A percentile compares a stretch with the other conserved stretches of the same genome.
Evolutionary conservation across 805 yeast species (phyloP).

Genomic region (Kazachstania africana): DNA sequence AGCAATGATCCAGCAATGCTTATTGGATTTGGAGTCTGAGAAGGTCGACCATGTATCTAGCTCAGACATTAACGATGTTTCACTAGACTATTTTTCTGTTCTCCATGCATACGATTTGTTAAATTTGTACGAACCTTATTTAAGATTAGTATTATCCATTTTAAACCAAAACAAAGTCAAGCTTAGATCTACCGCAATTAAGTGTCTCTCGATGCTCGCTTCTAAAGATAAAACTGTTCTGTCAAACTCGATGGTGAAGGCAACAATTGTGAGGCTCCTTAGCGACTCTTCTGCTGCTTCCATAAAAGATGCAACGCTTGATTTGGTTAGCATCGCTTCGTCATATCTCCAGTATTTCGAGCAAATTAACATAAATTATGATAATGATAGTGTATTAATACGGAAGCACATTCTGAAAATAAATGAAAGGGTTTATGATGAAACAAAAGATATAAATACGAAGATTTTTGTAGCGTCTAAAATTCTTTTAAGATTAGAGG

Average conservation of each 20-base stretch:
- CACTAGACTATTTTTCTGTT: conserved; percentile 11
- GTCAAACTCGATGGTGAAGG: conserved; percentile 37
- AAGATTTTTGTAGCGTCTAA: conserved; percentile 37
- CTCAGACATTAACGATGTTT: conserved; percentile 2
- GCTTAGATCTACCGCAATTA: conserved; percentile 53
- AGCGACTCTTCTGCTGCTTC: conserved; percentile 57
- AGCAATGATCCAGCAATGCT: not conserved
- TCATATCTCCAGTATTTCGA: conserved; percentile 33
- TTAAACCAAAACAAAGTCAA: conserved; percentile 40
- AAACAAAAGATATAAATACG: conserved; percentile 21
- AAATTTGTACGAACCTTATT: conserved; percentile 39
- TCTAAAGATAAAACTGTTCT: conserved; percentile 42
- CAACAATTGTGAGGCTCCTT: conserved; percentile 40
- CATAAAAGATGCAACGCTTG: conserved; percentile 68
- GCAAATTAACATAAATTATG: conserved; percentile 32
- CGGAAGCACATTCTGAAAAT: conserved; percentile 50
- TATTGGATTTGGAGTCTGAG: not conserved
- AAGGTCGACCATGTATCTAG: not conserved
- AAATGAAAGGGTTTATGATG: conserved; percentile 35
- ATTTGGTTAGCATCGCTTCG: conserved; percentile 38
- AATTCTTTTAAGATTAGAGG: conserved; percentile 47
- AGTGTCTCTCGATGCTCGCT: conserved; percentile 45
- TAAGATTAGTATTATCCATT: conserved; percentile 37
- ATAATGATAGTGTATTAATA: conserved; percentile 54
- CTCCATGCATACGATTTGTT: conserved; percentile 17